Base-by-base conservation (phyloP, 2,329 filamentous ascomycete species). In the Scedosporium boydii region DNA sequence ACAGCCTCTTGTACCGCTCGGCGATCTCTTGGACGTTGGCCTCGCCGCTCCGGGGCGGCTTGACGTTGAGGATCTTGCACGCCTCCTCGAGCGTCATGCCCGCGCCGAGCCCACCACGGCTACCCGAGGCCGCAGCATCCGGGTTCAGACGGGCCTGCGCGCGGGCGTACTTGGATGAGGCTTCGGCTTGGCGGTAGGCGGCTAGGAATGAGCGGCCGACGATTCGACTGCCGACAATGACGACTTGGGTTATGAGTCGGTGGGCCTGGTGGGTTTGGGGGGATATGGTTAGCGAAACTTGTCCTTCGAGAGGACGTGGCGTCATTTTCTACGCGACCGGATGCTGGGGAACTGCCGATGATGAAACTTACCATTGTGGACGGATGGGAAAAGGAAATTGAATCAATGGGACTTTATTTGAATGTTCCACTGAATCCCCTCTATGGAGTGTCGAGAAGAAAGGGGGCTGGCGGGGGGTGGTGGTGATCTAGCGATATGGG, bases 11-110 rank as follows among this genome's bases (percentile, higher is more conserved):
- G 82, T 98, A 99, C 61, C 92, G 84, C 68, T 89, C 86, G 76
- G 89, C 87, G 62, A 96, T 87, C 67, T 88, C 82, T 69, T 93
- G 90, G 73, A 93, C 79, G 72, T 93, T 89, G 64, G 88, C 82
- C 72, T 91, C 82, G 56, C 90, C 91, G 65, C 82, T 84, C 73
- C 89, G 84, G 1, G 93, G 93, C 44, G 93, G 91, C 74, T 93
- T 91, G 68, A 99, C 92, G 74, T 99, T 96, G 66, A 99, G 84
- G 72, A 99, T 97, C 77, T 92, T 91, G 84, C 92, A 98, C 61
- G 95, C 95, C 81, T 99, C 95, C 68, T 96, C 91, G 70, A 99
- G 87, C 7, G 92, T 95, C 76, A 98, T 88, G 72, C 92, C 90
- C 4, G 85, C 84, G 29, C 86, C 81, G 65, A 81, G 71, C 38